Evolutionary conservation across 164 flowering plant genomes (phyloP), one percentile per base, ranked within the genome.

Genomic region (Magnolia changhungtana): DNA sequence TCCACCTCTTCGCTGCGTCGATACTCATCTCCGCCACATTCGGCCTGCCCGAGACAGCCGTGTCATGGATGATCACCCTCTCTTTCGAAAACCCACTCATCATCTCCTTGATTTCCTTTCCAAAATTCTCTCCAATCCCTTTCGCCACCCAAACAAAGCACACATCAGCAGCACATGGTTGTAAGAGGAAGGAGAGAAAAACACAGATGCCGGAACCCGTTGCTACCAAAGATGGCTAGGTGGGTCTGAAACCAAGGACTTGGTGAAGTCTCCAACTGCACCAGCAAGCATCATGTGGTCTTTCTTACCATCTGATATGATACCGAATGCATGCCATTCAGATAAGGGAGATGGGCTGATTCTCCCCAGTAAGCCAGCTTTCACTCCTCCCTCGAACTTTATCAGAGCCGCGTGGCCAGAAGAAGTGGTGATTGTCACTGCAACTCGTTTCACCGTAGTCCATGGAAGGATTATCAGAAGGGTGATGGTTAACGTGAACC

Each of bases 251-350:
- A 91, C 91, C 50, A 91, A 72, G 0, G 89, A 82, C 75, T 83
- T 90, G 0, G 93, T 91, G 90, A 88, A 91, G 81, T 91, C 95
- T 0, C 95, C 95, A 0, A 89, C 95, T 9, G 93, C 93, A 2
- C 95, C 93, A 5, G 93, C 95, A 1, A 91, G 84, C 90, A 91
- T 89, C 90, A 90, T 84, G 86, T 91, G 93, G 64, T 82, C 88
- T 55, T 66, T 74, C 65, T 85, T 74, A 3, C 86, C 88, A 76
- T 90, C 86, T 0, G 96, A 91, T 67, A 91, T 90, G 73, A 91
- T 91, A 1, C 93, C 96, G 27, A 91, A 91, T 2, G 92, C 90
- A 20, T 91, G 95, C 95, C 92, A 91, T 66, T 91, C 93, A 0
- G 90, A 89, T 6, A 91, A 78, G 0, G 91, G 93, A 0, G 93